Evolutionary conservation across 148 eudicot genomes (phyloP), one percentile per base, ranked within the genome.

Genomic region (Rhododendron simsii): DNA sequence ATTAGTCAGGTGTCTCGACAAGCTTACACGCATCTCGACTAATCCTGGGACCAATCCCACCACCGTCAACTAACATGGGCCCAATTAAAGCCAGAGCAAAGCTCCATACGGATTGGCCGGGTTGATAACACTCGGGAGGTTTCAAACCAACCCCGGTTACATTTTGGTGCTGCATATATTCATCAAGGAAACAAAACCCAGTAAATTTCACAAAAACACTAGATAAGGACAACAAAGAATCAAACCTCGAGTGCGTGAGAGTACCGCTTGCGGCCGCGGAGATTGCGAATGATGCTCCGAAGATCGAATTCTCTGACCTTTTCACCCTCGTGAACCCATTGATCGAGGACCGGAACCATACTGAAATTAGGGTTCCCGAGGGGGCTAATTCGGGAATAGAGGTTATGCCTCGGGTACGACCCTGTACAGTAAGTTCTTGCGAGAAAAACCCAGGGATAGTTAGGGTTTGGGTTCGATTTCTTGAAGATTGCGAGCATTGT

Each of bases 211-310:
- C n/a, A 23, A 78, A 48, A 21, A 79, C 33, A 78, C 28, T 30
- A 15, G 21, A 55, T 26, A 14, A 53, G 5, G 18, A 65, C 14
- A 23, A 14, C 28, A 33, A 33, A 81, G 69, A 85, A 88, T 81
- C 35, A 33, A 65, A 92, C 94, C 92, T 92, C 88, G 26, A 91
- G 94, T 74, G 94, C 94, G 44, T 90, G 92, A 83, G 87, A 47
- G 84, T 83, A 88, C 44, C 94, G 91, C 30, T 85, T 75, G 48
- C 90, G 89, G 74, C 87, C 67, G 21, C 94, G 94, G 21, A 92
- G 91, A 18, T 84, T 78, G 5, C 92, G 92, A 44, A 92, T 82
- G 61, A 91, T 86, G 76, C 86, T 81, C 28, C 85, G 92, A 26
- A 92, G 83, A 86, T 91, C 90, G 35, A 81, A 26, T 11, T 63